Conservation (phyloP, 2,329 filamentous ascomycete genomes). For the Neurospora crassa region DNA sequence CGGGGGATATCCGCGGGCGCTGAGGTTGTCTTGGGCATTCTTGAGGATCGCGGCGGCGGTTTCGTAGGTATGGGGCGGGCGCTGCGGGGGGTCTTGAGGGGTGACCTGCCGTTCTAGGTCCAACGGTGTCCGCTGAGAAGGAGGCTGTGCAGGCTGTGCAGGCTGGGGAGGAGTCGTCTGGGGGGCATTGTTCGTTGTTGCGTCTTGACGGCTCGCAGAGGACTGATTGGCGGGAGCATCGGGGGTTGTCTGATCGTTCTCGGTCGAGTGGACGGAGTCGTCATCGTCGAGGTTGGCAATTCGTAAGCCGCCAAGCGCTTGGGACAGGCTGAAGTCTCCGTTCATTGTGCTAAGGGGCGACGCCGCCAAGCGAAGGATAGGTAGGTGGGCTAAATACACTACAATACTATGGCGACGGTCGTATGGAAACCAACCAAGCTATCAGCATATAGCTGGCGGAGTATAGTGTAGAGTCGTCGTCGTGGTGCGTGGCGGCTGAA, state of each 20-base stretch:
- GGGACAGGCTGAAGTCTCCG: slow-evolving; percentile 84
- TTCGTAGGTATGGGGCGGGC: slow-evolving; percentile 17
- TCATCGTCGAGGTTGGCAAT: slow-evolving; percentile 93
- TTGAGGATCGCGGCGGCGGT: slow-evolving; percentile 20
- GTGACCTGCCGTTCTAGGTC: slow-evolving; percentile 7
- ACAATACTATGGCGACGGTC: not conserved
- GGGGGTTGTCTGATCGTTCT: slow-evolving; percentile 22
- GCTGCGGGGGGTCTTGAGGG: slow-evolving; percentile 9
- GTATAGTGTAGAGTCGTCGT: not conserved
- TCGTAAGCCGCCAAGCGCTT: slow-evolving; percentile 84
- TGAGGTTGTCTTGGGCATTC: slow-evolving; percentile 19
- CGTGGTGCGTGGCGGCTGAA: not conserved
- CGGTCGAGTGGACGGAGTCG: slow-evolving; percentile 24
- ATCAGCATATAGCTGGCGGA: not conserved
- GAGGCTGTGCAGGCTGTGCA: not conserved
- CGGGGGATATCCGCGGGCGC: slow-evolving; percentile 13
- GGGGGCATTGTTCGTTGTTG: not conserved
- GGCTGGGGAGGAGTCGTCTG: not conserved
- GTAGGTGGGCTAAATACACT: not conserved
- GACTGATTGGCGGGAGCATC: slow-evolving; percentile 15
- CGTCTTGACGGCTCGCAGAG: slow-evolving; percentile 1
- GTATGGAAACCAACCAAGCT: not conserved
- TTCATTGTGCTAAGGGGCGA: slow-evolving; percentile 52
- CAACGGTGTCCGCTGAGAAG: slow-evolving; percentile 5
- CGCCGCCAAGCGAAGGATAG: slow-evolving; percentile 1